Evolutionary conservation across 2,329 filamentous ascomycete species (phyloP), one percentile per base, ranked within the genome.

Genomic region (Aspergillus sp.): DNA sequence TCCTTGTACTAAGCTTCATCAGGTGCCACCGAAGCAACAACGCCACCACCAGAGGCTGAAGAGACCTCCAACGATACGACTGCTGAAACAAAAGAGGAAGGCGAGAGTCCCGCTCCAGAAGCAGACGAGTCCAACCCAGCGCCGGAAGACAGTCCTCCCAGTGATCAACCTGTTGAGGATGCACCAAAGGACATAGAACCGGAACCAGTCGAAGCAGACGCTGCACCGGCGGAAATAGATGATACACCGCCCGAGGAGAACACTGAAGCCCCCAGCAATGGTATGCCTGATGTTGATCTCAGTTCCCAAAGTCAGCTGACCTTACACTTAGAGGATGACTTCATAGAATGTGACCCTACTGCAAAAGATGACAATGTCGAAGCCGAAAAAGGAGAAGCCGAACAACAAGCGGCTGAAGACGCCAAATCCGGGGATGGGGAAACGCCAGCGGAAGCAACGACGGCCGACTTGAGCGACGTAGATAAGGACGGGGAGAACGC

Each of bases 401-500:
- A 76, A 47, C 67, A 66, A 57, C 67, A 73, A 64, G 72, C 69
- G 23, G 71, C 67, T 10, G 72, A 76, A 50, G 71, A 73, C 8
- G 68, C 72, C 4, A 64, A 67, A 41, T 65, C 67, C 28, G 69
- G 69, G 41, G 67, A 69, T 50, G 65, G 2, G 5, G 23, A 62
- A 41, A 61, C 64, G 19, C 52, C 41, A 12, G 57, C 63, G 13
- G 19, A 45, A 43, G 47, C 41, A 25, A 55, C 47, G 30, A 63
- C 55, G 52, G 38, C 58, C 13, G 57, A 45, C 12, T 21, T 60
- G 19, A 50, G 57, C 28, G 59, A 64, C 12, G 38, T 60, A 50
- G 53, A 45, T 54, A 41, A 45, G 49, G 62, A 30, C 39, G 57
- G 56, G 15, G 23, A 49, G 12, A 59, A 63, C 28, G 52, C 57